These are phyloP conservation scores for Elaeis oleifera DNA, from an alignment of 202 grass and related monocot species.

Conservation along the genomic window DNA sequence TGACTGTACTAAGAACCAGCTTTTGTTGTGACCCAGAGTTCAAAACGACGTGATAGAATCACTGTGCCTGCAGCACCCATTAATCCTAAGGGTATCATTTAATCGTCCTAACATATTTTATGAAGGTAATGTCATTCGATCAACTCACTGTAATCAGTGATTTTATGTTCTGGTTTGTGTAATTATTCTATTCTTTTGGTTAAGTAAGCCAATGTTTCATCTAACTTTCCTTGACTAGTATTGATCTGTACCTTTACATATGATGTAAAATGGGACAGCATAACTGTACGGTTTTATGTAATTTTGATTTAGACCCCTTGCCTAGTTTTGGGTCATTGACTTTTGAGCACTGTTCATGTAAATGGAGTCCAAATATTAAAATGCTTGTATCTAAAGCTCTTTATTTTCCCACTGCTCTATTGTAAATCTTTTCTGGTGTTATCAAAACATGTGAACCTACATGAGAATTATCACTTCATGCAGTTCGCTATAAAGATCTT, in stretches of 20 bases:
- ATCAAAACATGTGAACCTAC: background rate
- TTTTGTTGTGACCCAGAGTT: conserved; percentile 37
- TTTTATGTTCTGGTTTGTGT: background rate
- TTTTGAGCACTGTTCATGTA: too few relatives aligned
- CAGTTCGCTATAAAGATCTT: conserved; percentile 99
- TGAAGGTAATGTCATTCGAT: conserved; percentile 52
- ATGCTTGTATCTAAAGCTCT: background rate
- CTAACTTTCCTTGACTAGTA: too few relatives aligned
- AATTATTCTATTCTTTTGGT: background rate
- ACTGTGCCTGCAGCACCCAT: conserved; percentile 56
- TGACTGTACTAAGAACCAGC: background rate
- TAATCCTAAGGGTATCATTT: conserved; percentile 82
- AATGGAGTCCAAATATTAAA: too few relatives aligned
- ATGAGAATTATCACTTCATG: conserved; percentile 22
- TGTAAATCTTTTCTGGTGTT: conserved; percentile 16
- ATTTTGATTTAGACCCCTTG: too few relatives aligned
- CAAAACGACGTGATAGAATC: conserved; percentile 84
- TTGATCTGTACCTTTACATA: too few relatives aligned
- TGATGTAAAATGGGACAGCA: too few relatives aligned
- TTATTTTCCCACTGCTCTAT: background rate
- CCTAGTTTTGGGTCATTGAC: too few relatives aligned
- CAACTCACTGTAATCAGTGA: background rate
- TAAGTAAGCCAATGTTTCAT: background rate
- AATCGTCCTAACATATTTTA: conserved; percentile 98
- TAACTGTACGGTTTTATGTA: too few relatives aligned